Base-by-base conservation (phyloP, 352 stramenopile genomes). In the Globisporangium acanthophoron region DNA sequence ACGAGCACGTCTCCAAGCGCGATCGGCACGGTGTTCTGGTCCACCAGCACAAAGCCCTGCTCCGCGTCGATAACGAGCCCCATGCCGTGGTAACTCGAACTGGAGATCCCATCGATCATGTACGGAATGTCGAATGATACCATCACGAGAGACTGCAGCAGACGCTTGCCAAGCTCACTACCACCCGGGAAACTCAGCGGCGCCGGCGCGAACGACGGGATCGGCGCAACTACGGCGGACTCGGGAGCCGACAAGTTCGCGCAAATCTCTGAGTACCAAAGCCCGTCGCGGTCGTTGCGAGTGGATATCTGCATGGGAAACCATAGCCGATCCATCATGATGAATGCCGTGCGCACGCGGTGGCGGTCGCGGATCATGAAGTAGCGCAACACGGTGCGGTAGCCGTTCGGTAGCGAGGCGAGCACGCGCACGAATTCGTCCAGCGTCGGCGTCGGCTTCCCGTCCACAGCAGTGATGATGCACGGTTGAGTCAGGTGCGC, bases 111-210 rank as follows among this genome's bases (percentile, higher is more conserved):
- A 64, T 97, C 90, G 57, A 96, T 77, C 75, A 92, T 90, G 64
- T 95, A 96, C n/a, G 89, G 89, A 50, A 96, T 90, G 56, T 96
- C 86, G 65, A 96, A 96, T n/a, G 80, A 80, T 2, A 96, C 88
- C 87, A 96, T 96, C 13, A 97, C 89, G 2, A 97, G 74, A 18
- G 85, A 92, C 20, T 76, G 52, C 45, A 94, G 57, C 12, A 89
- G 70, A 43, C 89, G 88, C 52, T 90, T 92, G 12, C 82, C 79
- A 1, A 88, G 52, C 8, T 65, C 69, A 49, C 76, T 87, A 4
- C 79, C 77, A 18, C 82, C 82, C 16, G 85, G 81, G 47, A 92
- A 90, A 37, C 75, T 89, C 24, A 92, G 57, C 1, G 80, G 81
- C 3, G 78, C 71, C 0, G 80, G 80, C 0, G 77, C 65, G 62